Evolutionary conservation across 2,329 filamentous ascomycete genomes (phyloP).

Genomic region (Neonectria coccinea): DNA sequence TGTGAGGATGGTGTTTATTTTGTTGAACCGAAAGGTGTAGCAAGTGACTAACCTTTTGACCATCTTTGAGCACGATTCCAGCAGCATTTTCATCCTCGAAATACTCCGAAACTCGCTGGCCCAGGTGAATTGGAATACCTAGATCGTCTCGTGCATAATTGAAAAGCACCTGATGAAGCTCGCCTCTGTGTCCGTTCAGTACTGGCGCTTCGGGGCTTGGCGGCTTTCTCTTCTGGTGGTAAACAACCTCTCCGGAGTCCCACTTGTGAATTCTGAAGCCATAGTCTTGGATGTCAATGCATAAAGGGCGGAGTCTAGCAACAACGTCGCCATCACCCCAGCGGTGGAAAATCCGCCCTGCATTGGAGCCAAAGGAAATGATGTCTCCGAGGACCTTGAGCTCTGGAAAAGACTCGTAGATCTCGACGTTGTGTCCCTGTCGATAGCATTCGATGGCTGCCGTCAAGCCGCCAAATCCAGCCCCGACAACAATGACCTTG

Average conservation of each 20-base stretch:
- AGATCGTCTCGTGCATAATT: conserved; percentile 66
- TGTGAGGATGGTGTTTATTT: conserved; percentile 1
- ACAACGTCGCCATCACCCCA: conserved; percentile 63
- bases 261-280: conserved; percentile 73
- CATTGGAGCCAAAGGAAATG: conserved; percentile 70
- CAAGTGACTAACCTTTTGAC: background rate
- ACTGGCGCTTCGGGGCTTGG: conserved; percentile 32
- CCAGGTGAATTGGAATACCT: conserved; percentile 66
- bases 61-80: conserved; percentile 16
- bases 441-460: conserved; percentile 72
- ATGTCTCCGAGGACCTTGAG: conserved; percentile 72
- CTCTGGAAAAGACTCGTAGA: conserved; percentile 69
- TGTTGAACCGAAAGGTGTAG: background rate
- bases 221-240: conserved; percentile 61
- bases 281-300: conserved; percentile 51
- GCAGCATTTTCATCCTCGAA: conserved; percentile 57
- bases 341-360: conserved; percentile 66
- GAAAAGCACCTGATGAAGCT: conserved; percentile 70
- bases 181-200: conserved; percentile 71
- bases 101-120: conserved; percentile 63
- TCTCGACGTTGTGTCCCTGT: conserved; percentile 68
- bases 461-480: conserved; percentile 71
- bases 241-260: conserved; percentile 69
- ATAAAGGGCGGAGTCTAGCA: conserved; percentile 35
- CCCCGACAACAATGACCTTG: conserved; percentile 29